Conservation (phyloP, 139 green algal genomes). For the Picochlorum sp. region DNA sequence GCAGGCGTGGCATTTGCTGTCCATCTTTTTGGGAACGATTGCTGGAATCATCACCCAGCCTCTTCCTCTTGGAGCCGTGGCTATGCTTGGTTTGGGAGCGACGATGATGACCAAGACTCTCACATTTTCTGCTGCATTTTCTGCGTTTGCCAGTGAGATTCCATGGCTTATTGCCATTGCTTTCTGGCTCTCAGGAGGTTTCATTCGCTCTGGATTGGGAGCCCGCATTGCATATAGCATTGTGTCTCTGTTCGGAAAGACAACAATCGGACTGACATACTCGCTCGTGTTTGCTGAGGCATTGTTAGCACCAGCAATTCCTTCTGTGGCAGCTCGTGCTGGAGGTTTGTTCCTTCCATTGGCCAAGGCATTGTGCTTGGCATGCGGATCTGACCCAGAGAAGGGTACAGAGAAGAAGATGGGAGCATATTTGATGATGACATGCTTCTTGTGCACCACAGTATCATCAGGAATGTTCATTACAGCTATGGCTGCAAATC, state of each 20-base stretch:
- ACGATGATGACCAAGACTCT: slow-evolving; percentile 90
- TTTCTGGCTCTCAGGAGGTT: slow-evolving; percentile 96
- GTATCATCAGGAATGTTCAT: slow-evolving; percentile 98
- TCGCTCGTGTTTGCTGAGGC: slow-evolving; percentile 91
- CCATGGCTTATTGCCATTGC: slow-evolving; percentile 95
- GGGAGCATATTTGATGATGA: slow-evolving; percentile 97
- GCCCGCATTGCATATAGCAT: slow-evolving; percentile 96
- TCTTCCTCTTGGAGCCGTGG: slow-evolving; percentile 92
- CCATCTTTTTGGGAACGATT: slow-evolving; percentile 86
- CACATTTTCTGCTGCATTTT: slow-evolving; percentile 94
- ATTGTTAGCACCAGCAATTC: slow-evolving; percentile 94
- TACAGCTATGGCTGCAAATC: slow-evolving; percentile 99
- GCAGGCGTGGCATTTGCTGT: slow-evolving; percentile 83
- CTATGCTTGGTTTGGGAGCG: slow-evolving; percentile 89
- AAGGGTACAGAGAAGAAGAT: slow-evolving; percentile 91
- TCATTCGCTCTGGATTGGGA: slow-evolving; percentile 97
- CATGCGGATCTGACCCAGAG: slow-evolving; percentile 60
- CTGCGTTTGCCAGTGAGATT: slow-evolving; percentile 92
- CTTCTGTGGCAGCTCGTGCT: slow-evolving; percentile 87
- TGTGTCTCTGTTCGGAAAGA: slow-evolving; percentile 90
- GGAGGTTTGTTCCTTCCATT: slow-evolving; percentile 98
- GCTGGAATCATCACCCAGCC: slow-evolving; percentile 88
- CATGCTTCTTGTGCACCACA: slow-evolving; percentile 86
- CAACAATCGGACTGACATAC: slow-evolving; percentile 95
- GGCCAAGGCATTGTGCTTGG: slow-evolving; percentile 90